Conservation (phyloP, 805 yeast species). For the Myxozyma udenii region DNA sequence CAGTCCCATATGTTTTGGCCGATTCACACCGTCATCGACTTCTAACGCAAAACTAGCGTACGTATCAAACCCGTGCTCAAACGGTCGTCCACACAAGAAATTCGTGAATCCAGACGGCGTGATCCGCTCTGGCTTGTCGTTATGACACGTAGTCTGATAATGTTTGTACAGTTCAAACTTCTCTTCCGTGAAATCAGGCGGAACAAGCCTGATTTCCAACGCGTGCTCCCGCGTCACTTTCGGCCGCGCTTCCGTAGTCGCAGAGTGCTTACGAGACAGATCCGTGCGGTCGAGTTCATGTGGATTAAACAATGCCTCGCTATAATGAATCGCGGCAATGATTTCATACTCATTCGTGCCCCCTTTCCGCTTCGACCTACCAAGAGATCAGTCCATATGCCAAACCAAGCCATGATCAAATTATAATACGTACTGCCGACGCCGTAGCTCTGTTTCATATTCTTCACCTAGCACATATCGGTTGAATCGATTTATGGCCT, state of each 20-base stretch:
- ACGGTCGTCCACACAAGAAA: slow-evolving; percentile 71
- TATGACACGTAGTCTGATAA: slow-evolving; percentile 70
- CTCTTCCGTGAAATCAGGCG: slow-evolving; percentile 21
- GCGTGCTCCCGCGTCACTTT: slow-evolving; percentile 9
- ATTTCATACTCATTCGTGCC: neutral
- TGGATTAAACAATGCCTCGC: too few species aligned
- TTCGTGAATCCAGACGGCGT: slow-evolving; percentile 51
- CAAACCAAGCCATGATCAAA: too few species aligned
- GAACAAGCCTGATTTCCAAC: slow-evolving; percentile 14
- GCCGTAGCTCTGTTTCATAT: slow-evolving; percentile 6
- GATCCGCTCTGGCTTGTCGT: slow-evolving; percentile 53
- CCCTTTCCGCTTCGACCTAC: too few species aligned
- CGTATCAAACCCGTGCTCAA: slow-evolving; percentile 34
- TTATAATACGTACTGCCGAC: neutral
- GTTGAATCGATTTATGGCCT: slow-evolving; percentile 59
- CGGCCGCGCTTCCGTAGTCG: too few species aligned
- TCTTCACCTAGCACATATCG: slow-evolving; percentile 19
- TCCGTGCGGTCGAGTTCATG: too few species aligned
- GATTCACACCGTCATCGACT: neutral
- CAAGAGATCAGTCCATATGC: too few species aligned
- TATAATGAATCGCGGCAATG: neutral
- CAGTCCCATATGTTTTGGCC: slow-evolving; percentile 50
- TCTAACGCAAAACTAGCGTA: neutral
- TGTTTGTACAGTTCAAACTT: slow-evolving; percentile 48
- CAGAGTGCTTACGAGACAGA: too few species aligned